Percentiles rank a stretch among this genome's conserved stretches.
These are phyloP conservation scores for Camelina laxa DNA, from an alignment of 345 rosid species.

Conservation along the genomic window DNA sequence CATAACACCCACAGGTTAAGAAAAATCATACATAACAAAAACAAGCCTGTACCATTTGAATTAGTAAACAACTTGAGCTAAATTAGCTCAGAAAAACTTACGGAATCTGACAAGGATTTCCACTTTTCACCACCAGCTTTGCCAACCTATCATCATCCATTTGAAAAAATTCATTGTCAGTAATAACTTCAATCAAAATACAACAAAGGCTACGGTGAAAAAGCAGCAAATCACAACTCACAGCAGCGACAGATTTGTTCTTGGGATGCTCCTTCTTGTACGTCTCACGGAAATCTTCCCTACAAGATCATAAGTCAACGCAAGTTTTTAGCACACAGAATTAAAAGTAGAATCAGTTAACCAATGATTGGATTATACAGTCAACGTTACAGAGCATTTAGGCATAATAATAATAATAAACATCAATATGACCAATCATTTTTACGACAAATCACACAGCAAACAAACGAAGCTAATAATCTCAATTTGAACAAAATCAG, in stretches of 20 bases:
- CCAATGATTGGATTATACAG: not conserved
- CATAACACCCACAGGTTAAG: not conserved
- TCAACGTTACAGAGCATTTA: not conserved
- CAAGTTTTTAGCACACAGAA: not conserved
- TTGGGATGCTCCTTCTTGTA: conserved; percentile 93
- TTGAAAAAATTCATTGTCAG: not conserved
- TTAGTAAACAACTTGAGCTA: not conserved
- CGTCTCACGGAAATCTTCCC: conserved; percentile 91
- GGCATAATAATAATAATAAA: not conserved
- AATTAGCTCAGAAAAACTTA: conserved; percentile 40
- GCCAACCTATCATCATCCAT: conserved; percentile 64
- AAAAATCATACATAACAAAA: not conserved
- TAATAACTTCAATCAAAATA: not conserved
- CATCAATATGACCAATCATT: not conserved
- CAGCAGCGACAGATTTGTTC: conserved; percentile 94
- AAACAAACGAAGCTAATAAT: not conserved
- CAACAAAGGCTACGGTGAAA: not conserved
- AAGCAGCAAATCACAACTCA: conserved; percentile 46
- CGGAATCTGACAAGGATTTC: conserved; percentile 85
- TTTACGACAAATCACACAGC: not conserved
- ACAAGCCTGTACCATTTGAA: not conserved
- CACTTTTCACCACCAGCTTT: conserved; percentile 97
- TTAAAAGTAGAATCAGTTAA: not conserved
- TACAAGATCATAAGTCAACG: conserved; percentile 33
- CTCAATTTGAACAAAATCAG: conserved; percentile 15